Conservation (phyloP, 495 filamentous ascomycete genomes). For the Penicillium antarcticum region DNA sequence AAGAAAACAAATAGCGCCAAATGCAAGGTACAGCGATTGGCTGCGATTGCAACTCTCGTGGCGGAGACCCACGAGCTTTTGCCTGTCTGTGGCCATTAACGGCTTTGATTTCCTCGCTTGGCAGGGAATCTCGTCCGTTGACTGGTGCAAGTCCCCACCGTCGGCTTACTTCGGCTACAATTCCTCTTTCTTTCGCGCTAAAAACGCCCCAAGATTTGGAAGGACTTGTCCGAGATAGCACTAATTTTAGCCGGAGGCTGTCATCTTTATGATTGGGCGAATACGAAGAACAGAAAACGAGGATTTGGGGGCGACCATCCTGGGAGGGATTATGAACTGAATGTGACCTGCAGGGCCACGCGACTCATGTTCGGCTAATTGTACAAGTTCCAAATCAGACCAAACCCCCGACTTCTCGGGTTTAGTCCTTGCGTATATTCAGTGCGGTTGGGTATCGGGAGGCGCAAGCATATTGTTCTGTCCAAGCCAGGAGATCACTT, state of each 20-base stretch:
- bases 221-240: too few species aligned
- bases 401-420: slow-evolving; percentile 2
- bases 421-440: neutral
- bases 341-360: neutral
- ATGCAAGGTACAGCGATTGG: slow-evolving; percentile 4
- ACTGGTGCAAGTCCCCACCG: neutral
- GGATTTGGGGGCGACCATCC: too few species aligned
- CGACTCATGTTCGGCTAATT: neutral
- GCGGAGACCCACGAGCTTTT: slow-evolving; percentile 8
- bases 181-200: neutral
- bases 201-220: too few species aligned
- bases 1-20: slow-evolving; percentile 4
- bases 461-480: slow-evolving; percentile 28
- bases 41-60: neutral
- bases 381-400: neutral
- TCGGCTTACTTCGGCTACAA: neutral
- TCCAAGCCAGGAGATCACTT: slow-evolving; percentile 44
- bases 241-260: too few species aligned
- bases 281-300: too few species aligned
- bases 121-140: neutral
- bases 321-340: too few species aligned
- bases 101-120: slow-evolving; percentile 5
- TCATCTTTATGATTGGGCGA: too few species aligned
- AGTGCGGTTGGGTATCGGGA: slow-evolving; percentile 2
- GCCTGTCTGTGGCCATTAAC: neutral